phyloP scores from a whole-genome alignment of 163 green algal genomes.

The Smithsoniella earleae region DNA sequence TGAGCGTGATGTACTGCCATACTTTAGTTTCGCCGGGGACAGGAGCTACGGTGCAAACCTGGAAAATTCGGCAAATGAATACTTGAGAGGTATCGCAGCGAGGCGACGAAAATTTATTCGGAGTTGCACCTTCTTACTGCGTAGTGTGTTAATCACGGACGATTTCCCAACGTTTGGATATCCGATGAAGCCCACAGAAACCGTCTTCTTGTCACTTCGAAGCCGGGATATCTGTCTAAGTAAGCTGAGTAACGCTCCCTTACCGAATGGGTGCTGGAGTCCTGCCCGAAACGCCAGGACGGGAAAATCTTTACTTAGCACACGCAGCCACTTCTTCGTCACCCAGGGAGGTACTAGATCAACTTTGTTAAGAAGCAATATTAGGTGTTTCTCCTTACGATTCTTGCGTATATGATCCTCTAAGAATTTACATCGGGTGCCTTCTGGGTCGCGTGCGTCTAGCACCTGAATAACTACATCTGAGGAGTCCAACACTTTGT shows the following conservation, averaged over 20 bases:
- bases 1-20: conserved; percentile 99
- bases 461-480: conserved; percentile 96
- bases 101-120: no score
- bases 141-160: conserved; percentile 90
- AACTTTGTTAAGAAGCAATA: conserved; percentile 97
- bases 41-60: conserved; percentile 93
- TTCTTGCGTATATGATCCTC: conserved; percentile 89
- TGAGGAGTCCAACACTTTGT: conserved; percentile 93
- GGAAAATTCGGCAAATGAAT: no score
- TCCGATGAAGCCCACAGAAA: conserved; percentile 92
- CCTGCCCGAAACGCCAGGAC: conserved; percentile 94
- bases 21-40: conserved; percentile 97
- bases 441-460: conserved; percentile 88
- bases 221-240: conserved; percentile 74
- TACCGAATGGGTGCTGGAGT: conserved; percentile 96
- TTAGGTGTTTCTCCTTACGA: conserved; percentile 80
- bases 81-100: no score
- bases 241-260: conserved; percentile 69
- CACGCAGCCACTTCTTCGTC: conserved; percentile 89
- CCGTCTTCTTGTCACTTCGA: conserved; percentile 88
- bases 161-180: conserved; percentile 99
- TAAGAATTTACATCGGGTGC: conserved; percentile 84
- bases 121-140: conserved; percentile 65
- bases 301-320: conserved; percentile 82
- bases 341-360: conserved; percentile 96